A percentile compares a stretch with the other conserved stretches of the same genome.
Conservation (phyloP, 208 protist genomes). For the Vickermania spadyakhi region DNA sequence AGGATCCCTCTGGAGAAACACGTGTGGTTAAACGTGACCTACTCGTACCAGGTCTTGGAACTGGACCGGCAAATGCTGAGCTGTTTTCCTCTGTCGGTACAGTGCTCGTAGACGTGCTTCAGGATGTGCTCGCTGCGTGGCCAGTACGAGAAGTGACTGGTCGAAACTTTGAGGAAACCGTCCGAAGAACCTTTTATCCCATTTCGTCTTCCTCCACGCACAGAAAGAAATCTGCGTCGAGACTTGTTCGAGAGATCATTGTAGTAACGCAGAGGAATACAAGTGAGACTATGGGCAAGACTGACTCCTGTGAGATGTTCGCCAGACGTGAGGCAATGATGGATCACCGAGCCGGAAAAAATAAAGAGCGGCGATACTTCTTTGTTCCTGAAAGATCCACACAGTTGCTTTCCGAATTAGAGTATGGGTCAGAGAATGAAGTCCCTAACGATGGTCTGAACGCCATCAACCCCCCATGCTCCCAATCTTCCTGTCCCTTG, state of each 20-base stretch:
- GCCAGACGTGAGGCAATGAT: too few relatives aligned
- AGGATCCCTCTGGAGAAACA: neutral
- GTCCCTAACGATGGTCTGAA: too few relatives aligned
- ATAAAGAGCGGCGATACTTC: too few relatives aligned
- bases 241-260: too few relatives aligned
- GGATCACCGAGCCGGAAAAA: too few relatives aligned
- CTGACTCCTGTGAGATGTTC: too few relatives aligned
- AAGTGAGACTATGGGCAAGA: too few relatives aligned
- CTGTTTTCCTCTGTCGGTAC: neutral
- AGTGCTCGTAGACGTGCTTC: neutral
- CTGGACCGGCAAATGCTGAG: slow-evolving; percentile 2
- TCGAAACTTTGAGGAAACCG: neutral
- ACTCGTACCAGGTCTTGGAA: neutral
- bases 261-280: too few relatives aligned
- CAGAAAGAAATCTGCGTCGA: too few relatives aligned
- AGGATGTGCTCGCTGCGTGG: neutral
- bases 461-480: too few relatives aligned
- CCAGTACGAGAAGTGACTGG: neutral
- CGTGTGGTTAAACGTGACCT: neutral
- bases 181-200: neutral
- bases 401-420: neutral
- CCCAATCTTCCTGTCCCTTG: too few relatives aligned
- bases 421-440: neutral
- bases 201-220: too few relatives aligned
- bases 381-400: neutral